These are phyloP conservation scores for Huntiella decipiens DNA, from an alignment of 2,329 filamentous ascomycete species.

Conservation along the genomic window DNA sequence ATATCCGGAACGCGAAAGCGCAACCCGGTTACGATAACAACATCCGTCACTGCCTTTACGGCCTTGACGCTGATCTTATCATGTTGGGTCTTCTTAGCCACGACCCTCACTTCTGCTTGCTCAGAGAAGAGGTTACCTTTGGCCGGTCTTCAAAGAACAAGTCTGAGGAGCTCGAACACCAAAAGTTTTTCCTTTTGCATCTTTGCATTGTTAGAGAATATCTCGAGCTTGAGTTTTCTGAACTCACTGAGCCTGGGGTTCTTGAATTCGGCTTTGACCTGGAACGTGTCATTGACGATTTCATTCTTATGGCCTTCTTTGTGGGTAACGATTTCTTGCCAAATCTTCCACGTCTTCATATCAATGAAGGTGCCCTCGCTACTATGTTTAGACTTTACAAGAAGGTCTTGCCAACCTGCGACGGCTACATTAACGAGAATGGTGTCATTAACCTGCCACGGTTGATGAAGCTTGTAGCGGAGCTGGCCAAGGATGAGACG, in stretches of 20 bases:
- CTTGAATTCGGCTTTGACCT: constrained; percentile 73
- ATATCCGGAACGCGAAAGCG: constrained; percentile 92
- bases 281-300: constrained; percentile 95
- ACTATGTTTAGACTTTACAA: constrained; percentile 98
- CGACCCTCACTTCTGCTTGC: constrained; percentile 91
- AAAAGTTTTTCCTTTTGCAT: constrained; percentile 96
- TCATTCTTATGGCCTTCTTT: constrained; percentile 98
- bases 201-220: constrained; percentile 96
- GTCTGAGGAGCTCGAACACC: constrained; percentile 90
- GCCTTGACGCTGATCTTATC: constrained; percentile 91
- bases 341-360: constrained; percentile 87
- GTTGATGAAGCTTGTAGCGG: constrained; percentile 57
- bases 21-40: constrained; percentile 87
- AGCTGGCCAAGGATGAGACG: constrained; percentile 74
- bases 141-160: constrained; percentile 73
- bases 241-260: constrained; percentile 54
- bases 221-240: constrained; percentile 89
- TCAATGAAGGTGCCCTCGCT: constrained; percentile 91
- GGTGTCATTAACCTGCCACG: constrained; percentile 79
- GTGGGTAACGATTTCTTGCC: constrained; percentile 98
- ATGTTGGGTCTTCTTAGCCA: constrained; percentile 96
- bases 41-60: constrained; percentile 89
- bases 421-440: constrained; percentile 90
- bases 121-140: constrained; percentile 96
- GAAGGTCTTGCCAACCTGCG: constrained; percentile 63